Base-by-base conservation (phyloP, 2,329 filamentous ascomycete species). In the Aspergillus aculeatus region DNA sequence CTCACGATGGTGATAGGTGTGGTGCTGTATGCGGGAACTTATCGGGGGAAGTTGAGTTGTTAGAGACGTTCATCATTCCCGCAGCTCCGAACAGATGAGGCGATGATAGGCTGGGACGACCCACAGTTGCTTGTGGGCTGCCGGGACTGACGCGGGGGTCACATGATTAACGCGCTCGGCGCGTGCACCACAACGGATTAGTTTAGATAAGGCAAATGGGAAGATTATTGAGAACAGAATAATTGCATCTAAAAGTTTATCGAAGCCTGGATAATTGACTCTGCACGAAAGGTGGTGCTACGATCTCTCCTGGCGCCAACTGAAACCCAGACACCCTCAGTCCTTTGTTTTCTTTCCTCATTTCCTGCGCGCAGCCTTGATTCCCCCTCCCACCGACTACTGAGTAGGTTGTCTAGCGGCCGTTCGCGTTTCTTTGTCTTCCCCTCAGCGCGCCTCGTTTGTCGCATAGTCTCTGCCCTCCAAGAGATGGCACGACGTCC, bases 401-500 rank as follows among this genome's bases (percentile, higher is more conserved):
- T 57, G 44, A 56, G 57, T 47, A 50, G 32, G 32, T 12, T 35
- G 32, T 16, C 12, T 35, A 12, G 32, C 14, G 14, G 32, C 14
- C 16, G 32, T 5, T 57, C 57, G 57, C 51, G 61, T 52, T 32
- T 55, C 53, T 55, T 55, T 55, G 53, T 55, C 53, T 24, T 16
- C 32, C 31, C 50, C 50, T 44, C 41, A 16, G 47, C 50, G 50
- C 59, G 50, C 61, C 47, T 35, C 54, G 57, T 57, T 57, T 64
- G 58, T 62, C 41, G 41, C 26, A 63, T 31, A 57, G 54, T 19
- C 47, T 56, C 53, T 59, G 60, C 63, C 56, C 61, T 61, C 54
- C 59, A 60, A 65, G 71, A 47, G 54, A 75, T 75, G 73, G 71
- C 72, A 50, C 66, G 56, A 32, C 60, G 63, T 56, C 47, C 62